phyloP scores from a whole-genome alignment of 1,139 yeast genomes.

The Meyerozyma athensensis region DNA sequence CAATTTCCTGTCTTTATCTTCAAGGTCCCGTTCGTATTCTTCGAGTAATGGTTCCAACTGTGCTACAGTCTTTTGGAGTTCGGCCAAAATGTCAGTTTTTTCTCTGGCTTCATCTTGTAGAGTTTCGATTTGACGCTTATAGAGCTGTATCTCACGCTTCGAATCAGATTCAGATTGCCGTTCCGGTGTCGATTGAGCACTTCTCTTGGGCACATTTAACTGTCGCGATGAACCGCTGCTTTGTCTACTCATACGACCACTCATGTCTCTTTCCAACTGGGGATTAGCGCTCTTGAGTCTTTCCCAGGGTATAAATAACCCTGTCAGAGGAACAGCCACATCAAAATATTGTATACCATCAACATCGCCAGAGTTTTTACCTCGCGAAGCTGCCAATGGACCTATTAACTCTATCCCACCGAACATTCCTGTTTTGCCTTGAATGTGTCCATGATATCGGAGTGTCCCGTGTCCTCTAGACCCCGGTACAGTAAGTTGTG shows the following conservation, averaged over 20 bases:
- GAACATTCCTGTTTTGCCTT: conserved; percentile 69
- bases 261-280: conserved; percentile 9
- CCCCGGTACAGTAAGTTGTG: conserved; percentile 39
- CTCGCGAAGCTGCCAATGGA: conserved; percentile 45
- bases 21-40: conserved; percentile 39
- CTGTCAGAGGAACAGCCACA: conserved; percentile 60
- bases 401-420: conserved; percentile 85
- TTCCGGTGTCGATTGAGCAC: conserved; percentile 5
- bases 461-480: conserved; percentile 55
- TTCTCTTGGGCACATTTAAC: conserved; percentile 5
- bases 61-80: conserved; percentile 38
- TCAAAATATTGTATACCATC: conserved; percentile 41
- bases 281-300: conserved; percentile 47
- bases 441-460: conserved; percentile 68
- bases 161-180: not conserved
- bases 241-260: conserved; percentile 4
- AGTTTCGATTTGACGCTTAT: conserved; percentile 5
- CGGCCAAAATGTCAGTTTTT: conserved; percentile 33
- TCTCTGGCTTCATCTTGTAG: conserved; percentile 26
- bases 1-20: conserved; percentile 42
- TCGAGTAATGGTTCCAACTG: conserved; percentile 44
- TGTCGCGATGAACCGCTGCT: not conserved
- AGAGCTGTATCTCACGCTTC: conserved; percentile 5
- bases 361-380: conserved; percentile 43
- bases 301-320: conserved; percentile 69